Evolutionary conservation across 2,329 filamentous ascomycete genomes (phyloP), one percentile per base, ranked within the genome.

Genomic region (Hymenoscyphus fructigenus): DNA sequence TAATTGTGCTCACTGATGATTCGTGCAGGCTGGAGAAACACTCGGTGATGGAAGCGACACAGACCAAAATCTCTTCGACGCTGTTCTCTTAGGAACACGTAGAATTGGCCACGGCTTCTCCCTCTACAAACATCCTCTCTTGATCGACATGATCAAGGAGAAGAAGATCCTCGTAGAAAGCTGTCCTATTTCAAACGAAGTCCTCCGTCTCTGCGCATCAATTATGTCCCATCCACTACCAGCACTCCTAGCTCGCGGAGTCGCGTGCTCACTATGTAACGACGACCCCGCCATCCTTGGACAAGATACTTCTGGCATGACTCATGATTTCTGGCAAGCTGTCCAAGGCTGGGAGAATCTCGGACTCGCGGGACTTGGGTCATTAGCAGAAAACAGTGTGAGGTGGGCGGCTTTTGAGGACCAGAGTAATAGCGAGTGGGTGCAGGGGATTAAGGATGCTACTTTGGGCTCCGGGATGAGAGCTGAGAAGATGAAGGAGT

Each of bases 321-420:
- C 91, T 1, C 91, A 96, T 77, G 93, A 97, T 78, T 97, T 96
- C 78, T 97, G 92, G 92, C 92, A 96, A 77, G 90, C 91, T 1
- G 80, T 97, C 23, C 93, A 97, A 77, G 93, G 91, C 0, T 95
- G 93, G 86, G 90, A 96, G 65, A 97, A 96, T 74, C 84, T 97
- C 15, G 95, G 93, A 0, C 82, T 98, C 2, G 92, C 91, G 12
- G 94, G 93, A 0, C 79, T 98, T 61, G 94, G 91, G 0, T 91
- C 89, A 64, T 82, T 99, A 71, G 94, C 93, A 0, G 93, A 98
- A 82, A 98, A 97, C 75, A 96, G 92, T 69, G 88, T 98, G 56
- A 85, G 91, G 50, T 98, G 92, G 92, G 90, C 92, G 9, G 90
- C 89, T 26, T 96, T 93, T 72, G 92, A 96, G 75, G 93, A 97